These are phyloP conservation scores for Coelastrella sp. DNA, from an alignment of 139 green algal genomes.

Conservation along the genomic window DNA sequence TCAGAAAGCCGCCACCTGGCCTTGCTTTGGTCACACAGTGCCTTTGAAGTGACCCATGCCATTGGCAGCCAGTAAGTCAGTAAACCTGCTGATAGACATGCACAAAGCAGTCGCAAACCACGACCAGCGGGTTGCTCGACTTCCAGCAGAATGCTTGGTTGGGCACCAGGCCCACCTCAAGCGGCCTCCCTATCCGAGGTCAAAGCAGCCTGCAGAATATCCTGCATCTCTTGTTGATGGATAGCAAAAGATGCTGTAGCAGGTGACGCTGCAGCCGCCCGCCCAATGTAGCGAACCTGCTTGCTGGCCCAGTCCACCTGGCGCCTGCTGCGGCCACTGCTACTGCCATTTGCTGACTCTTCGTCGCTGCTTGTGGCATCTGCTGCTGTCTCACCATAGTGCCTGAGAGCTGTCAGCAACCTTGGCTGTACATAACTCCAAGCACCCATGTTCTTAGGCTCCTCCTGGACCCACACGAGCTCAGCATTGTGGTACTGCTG, in stretches of 20 bases:
- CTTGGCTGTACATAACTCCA: conserved; percentile 73
- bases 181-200: too few relatives aligned
- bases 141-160: too few relatives aligned
- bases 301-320: conserved; percentile 16
- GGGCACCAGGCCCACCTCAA: too few relatives aligned
- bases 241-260: conserved; percentile 73
- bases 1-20: too few relatives aligned
- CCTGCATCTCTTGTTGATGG: conserved; percentile 62
- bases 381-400: conserved; percentile 30
- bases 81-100: too few relatives aligned
- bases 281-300: conserved; percentile 69
- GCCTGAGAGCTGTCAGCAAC: conserved; percentile 63
- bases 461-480: conserved; percentile 86
- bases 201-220: conserved; percentile 60
- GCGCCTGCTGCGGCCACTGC: not conserved
- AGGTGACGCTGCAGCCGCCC: conserved; percentile 59
- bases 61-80: too few relatives aligned
- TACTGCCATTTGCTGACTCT: not conserved
- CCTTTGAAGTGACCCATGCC: too few relatives aligned
- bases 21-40: too few relatives aligned
- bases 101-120: too few relatives aligned
- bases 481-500: conserved; percentile 74
- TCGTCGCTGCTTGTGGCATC: not conserved
- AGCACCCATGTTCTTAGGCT: conserved; percentile 87
- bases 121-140: too few relatives aligned